A percentile compares a stretch with the other conserved stretches of the same genome.
Conservation (phyloP, 179 eudicot genomes). For the Silene coronaria region DNA sequence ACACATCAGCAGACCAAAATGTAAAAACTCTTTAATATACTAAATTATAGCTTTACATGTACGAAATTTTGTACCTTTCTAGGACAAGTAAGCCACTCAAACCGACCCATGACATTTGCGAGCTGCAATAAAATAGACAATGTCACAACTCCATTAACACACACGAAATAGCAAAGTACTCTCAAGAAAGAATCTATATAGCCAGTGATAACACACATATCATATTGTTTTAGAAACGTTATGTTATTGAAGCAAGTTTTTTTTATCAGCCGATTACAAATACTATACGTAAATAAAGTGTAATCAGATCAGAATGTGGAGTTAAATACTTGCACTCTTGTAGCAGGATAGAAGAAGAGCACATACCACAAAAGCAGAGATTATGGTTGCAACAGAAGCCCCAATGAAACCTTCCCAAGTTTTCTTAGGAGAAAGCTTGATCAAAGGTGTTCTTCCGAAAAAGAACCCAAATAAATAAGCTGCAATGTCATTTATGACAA, state of each 20-base stretch:
- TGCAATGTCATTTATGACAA: constrained; percentile 84
- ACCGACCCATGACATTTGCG: constrained; percentile 80
- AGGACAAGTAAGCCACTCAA: constrained; percentile 90
- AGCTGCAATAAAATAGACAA: constrained; percentile 38
- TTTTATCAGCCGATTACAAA: neutral
- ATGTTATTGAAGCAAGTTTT: no score
- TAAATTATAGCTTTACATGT: neutral
- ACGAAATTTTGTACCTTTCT: constrained; percentile 48
- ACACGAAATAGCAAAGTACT: neutral
- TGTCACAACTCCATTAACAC: neutral
- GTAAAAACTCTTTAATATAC: neutral
- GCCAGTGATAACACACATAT: neutral
- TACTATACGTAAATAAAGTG: neutral
- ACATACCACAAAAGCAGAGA: neutral
- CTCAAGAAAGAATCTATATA: no score
- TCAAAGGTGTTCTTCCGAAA: constrained; percentile 91
- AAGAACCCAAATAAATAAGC: constrained; percentile 94
- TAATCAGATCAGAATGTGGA: neutral
- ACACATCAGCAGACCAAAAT: neutral
- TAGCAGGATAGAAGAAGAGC: neutral
- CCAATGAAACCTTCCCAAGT: constrained; percentile 99
- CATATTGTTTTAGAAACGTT: neutral
- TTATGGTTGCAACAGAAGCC: constrained; percentile 73
- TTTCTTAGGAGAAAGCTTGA: constrained; percentile 93
- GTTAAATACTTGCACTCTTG: neutral